phyloP scores from a whole-genome alignment of 2,329 filamentous ascomycete species.

The Xylaria sp. region DNA sequence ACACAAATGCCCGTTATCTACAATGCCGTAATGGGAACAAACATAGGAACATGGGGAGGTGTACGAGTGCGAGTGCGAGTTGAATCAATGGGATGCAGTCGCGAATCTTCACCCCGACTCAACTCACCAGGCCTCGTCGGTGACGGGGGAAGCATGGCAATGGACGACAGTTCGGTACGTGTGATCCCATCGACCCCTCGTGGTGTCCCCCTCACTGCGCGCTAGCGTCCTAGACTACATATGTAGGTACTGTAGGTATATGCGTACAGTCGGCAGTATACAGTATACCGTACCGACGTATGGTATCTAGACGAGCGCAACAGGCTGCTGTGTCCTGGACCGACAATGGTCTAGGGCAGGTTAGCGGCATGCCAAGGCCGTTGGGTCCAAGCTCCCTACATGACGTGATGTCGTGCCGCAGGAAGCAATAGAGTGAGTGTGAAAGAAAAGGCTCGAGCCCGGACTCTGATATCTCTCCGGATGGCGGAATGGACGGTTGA shows the following conservation, averaged over 20 bases:
- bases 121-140: background rate
- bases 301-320: background rate
- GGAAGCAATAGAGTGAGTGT: background rate
- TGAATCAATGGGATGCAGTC: conserved; percentile 25
- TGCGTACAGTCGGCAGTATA: no score
- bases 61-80: conserved; percentile 2
- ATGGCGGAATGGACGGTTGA: conserved; percentile 2
- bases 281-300: background rate
- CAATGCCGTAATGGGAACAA: background rate
- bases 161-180: conserved; percentile 1
- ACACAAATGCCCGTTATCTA: background rate
- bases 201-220: background rate
- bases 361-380: conserved; percentile 27
- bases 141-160: conserved; percentile 6
- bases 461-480: conserved; percentile 19
- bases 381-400: conserved; percentile 27
- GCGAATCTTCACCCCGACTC: conserved; percentile 23
- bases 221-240: background rate
- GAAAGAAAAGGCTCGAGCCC: background rate
- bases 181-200: conserved; percentile 22
- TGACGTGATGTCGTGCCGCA: conserved; percentile 24
- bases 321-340: conserved; percentile 9
- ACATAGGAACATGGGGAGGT: conserved; percentile 16
- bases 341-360: background rate
- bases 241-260: no score